Evolutionary conservation across 345 rosid species (phyloP), one percentile per base, ranked within the genome.

Genomic region (Theobroma cacao): DNA sequence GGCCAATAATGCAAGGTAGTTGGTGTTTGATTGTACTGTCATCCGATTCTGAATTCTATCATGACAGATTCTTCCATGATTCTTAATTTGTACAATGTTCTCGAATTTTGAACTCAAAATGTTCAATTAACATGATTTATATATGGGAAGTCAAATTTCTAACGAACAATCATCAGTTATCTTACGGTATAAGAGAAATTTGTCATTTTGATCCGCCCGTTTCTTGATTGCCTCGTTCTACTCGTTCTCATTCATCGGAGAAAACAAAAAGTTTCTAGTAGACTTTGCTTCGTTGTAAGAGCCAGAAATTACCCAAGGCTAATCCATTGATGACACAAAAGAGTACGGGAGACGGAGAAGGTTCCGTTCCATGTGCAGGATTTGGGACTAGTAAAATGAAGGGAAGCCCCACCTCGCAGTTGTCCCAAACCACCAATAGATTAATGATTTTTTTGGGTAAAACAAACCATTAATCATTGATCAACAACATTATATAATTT

Each of bases 361-460:
- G 60, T 55, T 55, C 13, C 28, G 30, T 48, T 9, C 13, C 60
- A n/a, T 55, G 60, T 55, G 60, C 30, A 55, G 28, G 9, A 41
- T 41, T 41, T 41, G 10, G 10, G 5, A 40, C 9, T 5, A 41
- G 9, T 38, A 7, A 41, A 41, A 41, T 15, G n/a, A 17, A 50
- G 12, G 45, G 2, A 1, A 50, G 55, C 34, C 78, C 80, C 74
- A 61, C 53, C 13, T 64, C 80, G 33, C 2, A 30, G 70, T 73
- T 78, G 68, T 17, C 81, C 34, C 20, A 76, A 80, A 84, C 34
- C 69, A 70, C 3, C 45, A 56, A 61, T 61, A 14, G 17, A 30
- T 30, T 61, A n/a, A 24, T 58, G 13, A 31, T 30, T 47, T 28
- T 2, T n/a, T 28, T 48, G 1, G 20, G 5, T 4, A 20, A 56